Evolutionary conservation across 805 yeast species (phyloP).

Genomic region (Schwanniomyces sp.): DNA sequence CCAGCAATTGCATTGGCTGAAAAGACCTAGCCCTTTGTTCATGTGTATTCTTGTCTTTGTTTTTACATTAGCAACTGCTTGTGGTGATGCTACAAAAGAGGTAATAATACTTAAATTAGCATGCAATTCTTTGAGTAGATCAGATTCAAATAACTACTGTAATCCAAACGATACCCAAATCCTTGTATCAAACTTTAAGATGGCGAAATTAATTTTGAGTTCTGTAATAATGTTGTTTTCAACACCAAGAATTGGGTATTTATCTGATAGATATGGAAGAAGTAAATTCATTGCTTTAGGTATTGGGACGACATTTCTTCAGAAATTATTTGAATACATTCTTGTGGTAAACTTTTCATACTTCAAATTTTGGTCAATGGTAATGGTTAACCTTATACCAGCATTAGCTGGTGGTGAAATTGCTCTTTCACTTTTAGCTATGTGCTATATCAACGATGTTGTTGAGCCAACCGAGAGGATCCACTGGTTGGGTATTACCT

Average conservation of each 20-base stretch:
- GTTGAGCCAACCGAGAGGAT: constrained; percentile 61
- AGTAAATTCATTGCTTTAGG: constrained; percentile 23
- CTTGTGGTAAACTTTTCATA: constrained; percentile 23
- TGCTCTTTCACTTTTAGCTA: constrained; percentile 55
- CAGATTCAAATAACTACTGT: constrained; percentile 15
- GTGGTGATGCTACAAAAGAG: constrained; percentile 42
- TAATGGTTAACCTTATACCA: constrained; percentile 45
- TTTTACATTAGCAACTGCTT: constrained; percentile 40
- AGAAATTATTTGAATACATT: constrained; percentile 18
- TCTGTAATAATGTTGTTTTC: constrained; percentile 51
- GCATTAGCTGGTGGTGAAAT: constrained; percentile 64
- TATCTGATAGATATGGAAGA: constrained; percentile 39
- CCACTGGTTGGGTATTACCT: constrained; percentile 55
- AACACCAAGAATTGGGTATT: constrained; percentile 50
- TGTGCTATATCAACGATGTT: constrained; percentile 74
- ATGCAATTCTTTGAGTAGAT: constrained; percentile 19
- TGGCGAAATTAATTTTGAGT: constrained; percentile 39
- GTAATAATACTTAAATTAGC: constrained; percentile 29
- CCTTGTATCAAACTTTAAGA: constrained; percentile 48
- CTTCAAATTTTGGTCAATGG: constrained; percentile 36
- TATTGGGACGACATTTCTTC: constrained; percentile 17
- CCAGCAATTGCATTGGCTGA: constrained; percentile 48
- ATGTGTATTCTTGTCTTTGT: constrained; percentile 44
- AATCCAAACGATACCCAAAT: constrained; percentile 35
- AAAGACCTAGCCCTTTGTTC: constrained; percentile 54